Base-by-base conservation (phyloP, 208 protist species). In the Acanthamoeba triangularis region DNA sequence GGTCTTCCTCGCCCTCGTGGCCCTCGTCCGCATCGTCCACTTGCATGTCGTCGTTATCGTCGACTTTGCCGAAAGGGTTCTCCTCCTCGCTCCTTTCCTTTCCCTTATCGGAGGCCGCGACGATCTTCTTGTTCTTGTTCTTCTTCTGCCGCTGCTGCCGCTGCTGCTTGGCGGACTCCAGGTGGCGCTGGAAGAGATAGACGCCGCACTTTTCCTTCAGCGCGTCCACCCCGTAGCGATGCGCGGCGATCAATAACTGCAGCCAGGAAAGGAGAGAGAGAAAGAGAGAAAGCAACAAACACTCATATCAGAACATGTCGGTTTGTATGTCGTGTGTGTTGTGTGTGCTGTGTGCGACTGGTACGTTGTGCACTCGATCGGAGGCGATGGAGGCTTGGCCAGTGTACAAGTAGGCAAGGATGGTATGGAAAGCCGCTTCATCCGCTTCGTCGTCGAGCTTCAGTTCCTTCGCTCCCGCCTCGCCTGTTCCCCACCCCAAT, bases 151-250 rank as follows among this genome's bases (percentile, higher is more conserved):
- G 49, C 5, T 54, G n/a, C n/a, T n/a, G n/a, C n/a, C n/a, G 52
- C 20, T 28, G 28, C 28, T 35, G 63, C 63, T 5, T 69, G 63
- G 23, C 28, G 28, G 20, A 25, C 28, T 69, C 63, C 3, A 59
- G 7, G 49, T 20, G n/a, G 80, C 25, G 80, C 6, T 65, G 13
- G 80, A 65, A 90, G 49, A 90, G 80, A 30, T 65, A 63, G 52
- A 90, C 49, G 80, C 80, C 80, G 14, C 80, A 90, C 33, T 63
- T 33, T 52, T 90, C 80, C 80, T 90, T 90, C 30, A 90, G 80
- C 16, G 10, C 52, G 49, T 90, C 52, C 28, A 90, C 80, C 13
- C 33, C 49, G 52, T 65, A 90, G 0, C 52, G 80, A 41, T 90
- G 80, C n/a, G 80, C 80, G 2, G 49, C 11, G 30, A 23, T 5